Evolutionary conservation across 192 early-diverging fungal genomes (phyloP).

Genomic region (Coemansia sp.): DNA sequence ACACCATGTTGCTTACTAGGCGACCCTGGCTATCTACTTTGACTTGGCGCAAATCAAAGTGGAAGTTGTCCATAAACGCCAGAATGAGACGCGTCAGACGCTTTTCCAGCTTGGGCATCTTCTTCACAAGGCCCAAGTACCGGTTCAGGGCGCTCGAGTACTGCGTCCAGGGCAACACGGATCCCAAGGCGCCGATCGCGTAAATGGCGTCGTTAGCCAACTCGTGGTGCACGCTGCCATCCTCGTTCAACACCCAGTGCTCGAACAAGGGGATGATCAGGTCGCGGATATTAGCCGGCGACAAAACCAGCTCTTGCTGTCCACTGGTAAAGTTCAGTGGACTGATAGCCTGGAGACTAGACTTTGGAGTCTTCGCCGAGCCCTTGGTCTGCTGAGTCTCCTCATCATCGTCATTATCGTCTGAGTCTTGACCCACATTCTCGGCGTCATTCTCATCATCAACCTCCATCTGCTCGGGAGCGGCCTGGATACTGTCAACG

Average conservation of each 20-base stretch:
- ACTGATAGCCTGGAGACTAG: constrained; percentile 2
- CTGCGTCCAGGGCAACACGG: constrained; percentile 76
- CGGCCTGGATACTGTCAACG: constrained; percentile 3
- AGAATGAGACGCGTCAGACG: constrained; percentile 79
- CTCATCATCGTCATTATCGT: constrained; percentile 9
- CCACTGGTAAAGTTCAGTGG: constrained; percentile 34
- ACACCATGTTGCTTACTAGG: constrained; percentile 18
- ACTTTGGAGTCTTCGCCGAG: background rate
- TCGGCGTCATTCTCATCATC: constrained; percentile 17
- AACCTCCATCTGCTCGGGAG: constrained; percentile 34
- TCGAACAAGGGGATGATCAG: constrained; percentile 80
- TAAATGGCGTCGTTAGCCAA: constrained; percentile 80
- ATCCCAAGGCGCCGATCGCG: constrained; percentile 72
- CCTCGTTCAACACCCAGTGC: constrained; percentile 84
- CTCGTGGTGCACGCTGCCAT: constrained; percentile 67
- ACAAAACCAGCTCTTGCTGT: constrained; percentile 23
- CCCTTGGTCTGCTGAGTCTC: constrained; percentile 1
- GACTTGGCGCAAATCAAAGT: constrained; percentile 78
- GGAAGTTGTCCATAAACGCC: constrained; percentile 84
- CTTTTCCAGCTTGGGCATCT: constrained; percentile 75
- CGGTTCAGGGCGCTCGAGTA: constrained; percentile 78
- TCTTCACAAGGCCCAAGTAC: constrained; percentile 69
- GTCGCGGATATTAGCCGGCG: constrained; percentile 40
- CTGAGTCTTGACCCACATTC: background rate
- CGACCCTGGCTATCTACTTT: constrained; percentile 52